Base-by-base conservation (phyloP, 2,329 filamentous ascomycete genomes). In the Aspergillus arachidicola region DNA sequence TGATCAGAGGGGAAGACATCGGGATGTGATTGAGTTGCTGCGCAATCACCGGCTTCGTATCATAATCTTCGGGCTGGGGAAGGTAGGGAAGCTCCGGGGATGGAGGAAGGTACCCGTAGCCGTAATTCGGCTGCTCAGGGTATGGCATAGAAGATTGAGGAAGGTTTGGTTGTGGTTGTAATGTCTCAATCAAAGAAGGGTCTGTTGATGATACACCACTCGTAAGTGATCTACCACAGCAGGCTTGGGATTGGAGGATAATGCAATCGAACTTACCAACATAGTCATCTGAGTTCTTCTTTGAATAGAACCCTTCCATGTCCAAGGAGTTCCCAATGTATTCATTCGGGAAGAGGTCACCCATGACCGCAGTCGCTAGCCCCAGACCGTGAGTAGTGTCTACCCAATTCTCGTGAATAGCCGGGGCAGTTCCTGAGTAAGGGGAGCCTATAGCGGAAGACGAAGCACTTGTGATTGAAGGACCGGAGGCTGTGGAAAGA, bases 401-500 rank as follows among this genome's bases (percentile, higher is more conserved):
- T 67, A 83, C 76, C 86, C 88, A 91, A 64, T 88, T 86, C 53
- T 87, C 82, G 57, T 86, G 83, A 70, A 82, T 81, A 64, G 85
- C 85, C 66, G 85, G 85, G 61, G 84, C 84, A 71, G 86, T 84
- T 66, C 85, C 84, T 1, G 88, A 89, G 70, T 87, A 86, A 30
- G 89, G 89, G 26, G 89, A 91, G 61, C 88, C 88, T 65, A 89
- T 85, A 59, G 86, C 87, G 10, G 89, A 91, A 1, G 89, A 91
- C 7, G 88, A 82, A 4, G 86, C 87, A 65, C 80, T 82, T 66
- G 76, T 78, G 65, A 80, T 74, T 58, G 89, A 91, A 58, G 81
- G 86, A 61, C 78, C 88, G 63, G 86, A 90, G 28, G 83, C 83
- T 64, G 84, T 87, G 64, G 84, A 92, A 65, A 85, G 83, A 72